Evolutionary conservation across 1,284 basidiomycete genomes (phyloP).

Genomic region (Ustilago trichophora): DNA sequence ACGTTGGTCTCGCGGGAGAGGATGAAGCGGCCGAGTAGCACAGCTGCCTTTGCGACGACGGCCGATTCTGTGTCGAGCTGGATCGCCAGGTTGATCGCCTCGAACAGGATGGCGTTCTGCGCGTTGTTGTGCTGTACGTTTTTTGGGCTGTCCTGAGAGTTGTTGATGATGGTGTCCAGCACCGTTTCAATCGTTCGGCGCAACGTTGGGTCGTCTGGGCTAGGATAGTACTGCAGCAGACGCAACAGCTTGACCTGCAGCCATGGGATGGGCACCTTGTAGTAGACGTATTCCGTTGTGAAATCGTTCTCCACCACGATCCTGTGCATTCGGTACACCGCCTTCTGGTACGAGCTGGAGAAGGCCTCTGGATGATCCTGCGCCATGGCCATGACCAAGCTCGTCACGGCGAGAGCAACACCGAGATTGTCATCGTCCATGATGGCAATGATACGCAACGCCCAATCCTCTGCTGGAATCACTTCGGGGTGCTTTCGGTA

Average conservation of each 20-base stretch:
- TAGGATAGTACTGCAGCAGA: constrained; percentile 92
- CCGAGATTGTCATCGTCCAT: constrained; percentile 92
- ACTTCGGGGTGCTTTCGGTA: constrained; percentile 96
- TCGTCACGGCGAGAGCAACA: constrained; percentile 91
- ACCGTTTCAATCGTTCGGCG: constrained; percentile 81
- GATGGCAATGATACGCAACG: constrained; percentile 87
- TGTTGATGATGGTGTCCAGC: constrained; percentile 88
- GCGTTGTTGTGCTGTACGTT: constrained; percentile 99
- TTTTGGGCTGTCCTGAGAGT: constrained; percentile 89
- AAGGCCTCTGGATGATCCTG: constrained; percentile 92
- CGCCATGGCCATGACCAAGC: constrained; percentile 90
- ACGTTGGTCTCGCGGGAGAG: constrained; percentile 98
- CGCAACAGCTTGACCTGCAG: constrained; percentile 94
- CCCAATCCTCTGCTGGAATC: constrained; percentile 93
- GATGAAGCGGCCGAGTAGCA: constrained; percentile 92
- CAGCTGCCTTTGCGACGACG: constrained; percentile 87
- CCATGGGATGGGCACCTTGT: constrained; percentile 97
- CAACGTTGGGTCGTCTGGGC: constrained; percentile 86
- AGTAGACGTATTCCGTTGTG: constrained; percentile 88
- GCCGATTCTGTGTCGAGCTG: constrained; percentile 92
- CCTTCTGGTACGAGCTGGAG: constrained; percentile 89
- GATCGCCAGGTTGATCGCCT: constrained; percentile 96
- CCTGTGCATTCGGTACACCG: constrained; percentile 85
- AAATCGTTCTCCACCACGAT: constrained; percentile 89
- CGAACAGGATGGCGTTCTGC: constrained; percentile 96